A percentile compares a stretch with the other conserved stretches of the same genome.
Conservation (phyloP, 2,329 filamentous ascomycete species). For the Phyllosticta citriasiana region DNA sequence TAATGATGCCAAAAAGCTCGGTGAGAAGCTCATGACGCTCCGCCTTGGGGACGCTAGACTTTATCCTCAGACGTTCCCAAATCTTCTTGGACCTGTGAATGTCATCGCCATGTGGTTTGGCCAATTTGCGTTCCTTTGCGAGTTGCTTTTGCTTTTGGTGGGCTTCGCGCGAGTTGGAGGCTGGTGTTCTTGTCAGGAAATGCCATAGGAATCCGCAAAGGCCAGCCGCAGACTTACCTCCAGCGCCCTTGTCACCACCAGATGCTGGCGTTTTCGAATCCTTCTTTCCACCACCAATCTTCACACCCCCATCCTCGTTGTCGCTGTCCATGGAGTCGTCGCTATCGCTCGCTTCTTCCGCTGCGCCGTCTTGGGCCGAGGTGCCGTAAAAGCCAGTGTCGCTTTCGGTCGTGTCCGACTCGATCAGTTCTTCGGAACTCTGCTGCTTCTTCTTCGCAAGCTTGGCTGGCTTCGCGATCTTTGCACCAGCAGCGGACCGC, state of each 20-base stretch:
- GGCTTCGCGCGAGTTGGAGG: slow-evolving; percentile 69
- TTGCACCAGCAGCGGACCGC: slow-evolving; percentile 14
- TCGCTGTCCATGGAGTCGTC: slow-evolving; percentile 10
- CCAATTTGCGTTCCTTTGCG: slow-evolving; percentile 77
- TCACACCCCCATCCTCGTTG: slow-evolving; percentile 1
- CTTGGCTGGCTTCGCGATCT: slow-evolving; percentile 9
- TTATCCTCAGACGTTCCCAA: slow-evolving; percentile 87
- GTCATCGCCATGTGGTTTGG: slow-evolving; percentile 86
- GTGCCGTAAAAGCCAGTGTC: slow-evolving; percentile 28
- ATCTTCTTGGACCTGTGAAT: slow-evolving; percentile 88
- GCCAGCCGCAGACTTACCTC: background rate
- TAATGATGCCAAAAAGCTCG: slow-evolving; percentile 86
- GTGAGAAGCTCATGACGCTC: slow-evolving; percentile 79
- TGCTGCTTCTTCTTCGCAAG: slow-evolving; percentile 24
- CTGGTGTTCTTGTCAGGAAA: background rate
- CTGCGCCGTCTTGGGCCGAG: slow-evolving; percentile 20
- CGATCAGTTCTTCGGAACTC: slow-evolving; percentile 22
- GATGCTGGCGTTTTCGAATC: slow-evolving; percentile 10
- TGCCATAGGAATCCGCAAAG: background rate
- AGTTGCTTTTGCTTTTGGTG: slow-evolving; percentile 89
- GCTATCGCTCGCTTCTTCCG: slow-evolving; percentile 13
- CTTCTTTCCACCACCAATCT: slow-evolving; percentile 5
- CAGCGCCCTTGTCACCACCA: background rate
- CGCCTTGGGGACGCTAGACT: slow-evolving; percentile 84
- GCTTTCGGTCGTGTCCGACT: slow-evolving; percentile 27